Conservation (phyloP, 2,329 filamentous ascomycete genomes). For the Colletotrichum echinochloae region DNA sequence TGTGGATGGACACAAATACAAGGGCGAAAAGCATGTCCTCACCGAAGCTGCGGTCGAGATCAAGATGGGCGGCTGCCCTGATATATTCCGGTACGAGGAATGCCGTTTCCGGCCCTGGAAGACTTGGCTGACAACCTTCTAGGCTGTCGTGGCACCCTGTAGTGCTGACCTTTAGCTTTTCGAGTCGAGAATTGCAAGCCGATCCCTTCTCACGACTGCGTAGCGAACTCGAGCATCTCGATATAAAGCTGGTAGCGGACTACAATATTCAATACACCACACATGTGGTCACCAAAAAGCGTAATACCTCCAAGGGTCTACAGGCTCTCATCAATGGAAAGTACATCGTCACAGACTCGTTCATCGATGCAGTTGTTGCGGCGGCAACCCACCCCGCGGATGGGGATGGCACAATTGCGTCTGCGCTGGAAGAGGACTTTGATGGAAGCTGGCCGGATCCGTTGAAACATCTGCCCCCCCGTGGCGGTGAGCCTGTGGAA, state of each 20-base stretch:
- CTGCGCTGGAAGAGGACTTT: slow-evolving; percentile 82
- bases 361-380: slow-evolving; percentile 77
- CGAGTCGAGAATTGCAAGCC: slow-evolving; percentile 75
- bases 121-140: slow-evolving; percentile 12
- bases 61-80: slow-evolving; percentile 76
- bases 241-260: slow-evolving; percentile 84
- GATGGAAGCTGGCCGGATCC: slow-evolving; percentile 82
- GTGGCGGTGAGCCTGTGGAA: slow-evolving; percentile 79
- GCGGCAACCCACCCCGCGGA: slow-evolving; percentile 64
- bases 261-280: slow-evolving; percentile 81
- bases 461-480: slow-evolving; percentile 76
- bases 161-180: slow-evolving; percentile 84
- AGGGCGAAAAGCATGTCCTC: slow-evolving; percentile 69
- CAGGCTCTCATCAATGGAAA: slow-evolving; percentile 87
- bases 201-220: slow-evolving; percentile 73
- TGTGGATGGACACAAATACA: slow-evolving; percentile 79
- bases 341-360: slow-evolving; percentile 80
- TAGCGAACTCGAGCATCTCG: slow-evolving; percentile 80
- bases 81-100: slow-evolving; percentile 66
- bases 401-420: slow-evolving; percentile 62
- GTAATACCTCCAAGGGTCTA: slow-evolving; percentile 88
- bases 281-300: slow-evolving; percentile 88
- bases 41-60: slow-evolving; percentile 70
- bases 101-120: neutral
- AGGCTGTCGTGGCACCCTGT: slow-evolving; percentile 85